Conservation (phyloP, 805 yeast species). For the Candida namnaoensis region DNA sequence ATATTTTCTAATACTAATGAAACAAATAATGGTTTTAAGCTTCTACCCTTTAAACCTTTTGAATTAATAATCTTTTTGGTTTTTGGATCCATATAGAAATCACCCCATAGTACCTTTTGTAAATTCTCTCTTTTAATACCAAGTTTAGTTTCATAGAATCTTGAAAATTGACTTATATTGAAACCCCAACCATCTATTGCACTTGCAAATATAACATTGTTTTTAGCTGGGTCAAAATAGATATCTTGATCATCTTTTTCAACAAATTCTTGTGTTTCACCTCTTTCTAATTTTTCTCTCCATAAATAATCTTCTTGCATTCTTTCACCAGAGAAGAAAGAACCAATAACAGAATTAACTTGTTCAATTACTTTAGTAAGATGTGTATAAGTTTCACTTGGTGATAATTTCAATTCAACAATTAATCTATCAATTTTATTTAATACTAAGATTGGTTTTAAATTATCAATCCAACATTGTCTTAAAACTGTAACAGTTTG, state of each 20-base stretch:
- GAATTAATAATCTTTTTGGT: conserved; percentile 72
- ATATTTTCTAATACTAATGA: conserved; percentile 80
- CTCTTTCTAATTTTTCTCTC: conserved; percentile 53
- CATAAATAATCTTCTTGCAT: conserved; percentile 79
- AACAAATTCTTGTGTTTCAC: conserved; percentile 42
- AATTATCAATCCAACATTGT: conserved; percentile 91
- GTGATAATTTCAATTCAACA: conserved; percentile 71
- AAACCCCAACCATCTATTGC: conserved; percentile 99
- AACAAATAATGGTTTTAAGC: conserved; percentile 76
- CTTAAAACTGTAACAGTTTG: conserved; percentile 92
- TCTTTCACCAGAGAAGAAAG: conserved; percentile 87
- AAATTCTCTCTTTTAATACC: conserved; percentile 77
- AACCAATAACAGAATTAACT: conserved; percentile 90
- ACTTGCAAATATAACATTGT: conserved; percentile 83
- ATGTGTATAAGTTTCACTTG: conserved; percentile 81
- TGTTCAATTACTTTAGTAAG: conserved; percentile 76
- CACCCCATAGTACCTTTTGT: conserved; percentile 93
- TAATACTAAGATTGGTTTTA: conserved; percentile 80
- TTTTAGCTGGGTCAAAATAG: conserved; percentile 80
- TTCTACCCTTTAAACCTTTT: conserved; percentile 53
- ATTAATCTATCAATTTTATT: conserved; percentile 88
- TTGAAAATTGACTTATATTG: conserved; percentile 79
- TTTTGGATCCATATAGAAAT: conserved; percentile 81
- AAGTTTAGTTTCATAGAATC: conserved; percentile 73
- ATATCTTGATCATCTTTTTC: conserved; percentile 76